Conservation (phyloP, 2,329 filamentous ascomycete species). For the Davidsoniella eucalypti region DNA sequence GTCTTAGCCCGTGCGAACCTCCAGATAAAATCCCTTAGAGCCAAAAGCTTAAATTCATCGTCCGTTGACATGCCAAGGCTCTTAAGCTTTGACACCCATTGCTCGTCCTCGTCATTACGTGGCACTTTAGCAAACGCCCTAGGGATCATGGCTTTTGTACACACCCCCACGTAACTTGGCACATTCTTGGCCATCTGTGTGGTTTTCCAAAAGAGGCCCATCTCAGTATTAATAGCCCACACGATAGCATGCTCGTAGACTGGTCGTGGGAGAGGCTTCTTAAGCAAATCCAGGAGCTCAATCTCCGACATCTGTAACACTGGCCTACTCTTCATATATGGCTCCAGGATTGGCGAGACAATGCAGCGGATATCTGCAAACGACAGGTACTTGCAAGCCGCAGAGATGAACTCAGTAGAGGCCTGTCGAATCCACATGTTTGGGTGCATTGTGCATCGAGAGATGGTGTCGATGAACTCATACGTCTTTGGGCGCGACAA, state of each 20-base stretch:
- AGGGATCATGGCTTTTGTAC: conserved; percentile 29
- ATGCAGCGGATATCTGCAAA: conserved; percentile 72
- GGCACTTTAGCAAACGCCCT: conserved; percentile 45
- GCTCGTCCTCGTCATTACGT: conserved; percentile 83
- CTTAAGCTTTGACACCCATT: conserved; percentile 73
- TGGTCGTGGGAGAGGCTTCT: conserved; percentile 60
- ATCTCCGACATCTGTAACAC: conserved; percentile 52
- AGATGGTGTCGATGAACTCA: conserved; percentile 72
- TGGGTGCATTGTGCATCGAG: conserved; percentile 79
- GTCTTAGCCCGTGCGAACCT: conserved; percentile 57
- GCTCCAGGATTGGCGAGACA: conserved; percentile 59
- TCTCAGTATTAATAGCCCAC: conserved; percentile 72
- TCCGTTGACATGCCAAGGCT: conserved; percentile 69
- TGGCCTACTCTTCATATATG: conserved; percentile 63
- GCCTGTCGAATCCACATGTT: conserved; percentile 92
- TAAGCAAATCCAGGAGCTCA: conserved; percentile 63
- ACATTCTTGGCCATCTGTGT: conserved; percentile 31
- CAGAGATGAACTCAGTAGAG: conserved; percentile 65
- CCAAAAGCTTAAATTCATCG: conserved; percentile 79
- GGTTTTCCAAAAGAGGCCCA: conserved; percentile 75
- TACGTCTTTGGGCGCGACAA: conserved; percentile 72
- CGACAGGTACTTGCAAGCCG: conserved; percentile 58
- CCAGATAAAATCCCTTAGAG: conserved; percentile 82
- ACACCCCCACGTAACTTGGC: conserved; percentile 26
- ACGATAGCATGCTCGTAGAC: conserved; percentile 72